These are phyloP conservation scores for Crithidia expoeki DNA, from an alignment of 208 protist species.

Conservation along the genomic window DNA sequence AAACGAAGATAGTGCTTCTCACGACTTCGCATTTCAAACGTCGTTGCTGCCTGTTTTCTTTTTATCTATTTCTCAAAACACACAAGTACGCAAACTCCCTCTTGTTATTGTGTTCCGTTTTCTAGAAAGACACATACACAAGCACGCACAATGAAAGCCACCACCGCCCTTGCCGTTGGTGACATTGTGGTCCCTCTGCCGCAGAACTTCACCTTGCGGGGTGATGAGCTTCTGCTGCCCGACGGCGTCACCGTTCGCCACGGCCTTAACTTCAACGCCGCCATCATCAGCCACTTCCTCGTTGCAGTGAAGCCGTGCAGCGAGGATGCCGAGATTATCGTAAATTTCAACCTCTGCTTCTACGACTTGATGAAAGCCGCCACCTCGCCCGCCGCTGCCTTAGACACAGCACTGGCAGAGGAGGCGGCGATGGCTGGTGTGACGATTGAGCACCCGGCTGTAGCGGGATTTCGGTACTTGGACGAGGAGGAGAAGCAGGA, in stretches of 20 bases:
- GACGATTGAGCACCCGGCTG: slow-evolving; percentile 37
- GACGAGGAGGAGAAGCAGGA: slow-evolving; percentile 60
- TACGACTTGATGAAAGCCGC: slow-evolving; percentile 52
- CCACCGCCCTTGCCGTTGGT: slow-evolving; percentile 40
- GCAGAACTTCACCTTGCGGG: slow-evolving; percentile 37
- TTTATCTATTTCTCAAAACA: no score
- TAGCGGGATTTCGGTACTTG: slow-evolving; percentile 67
- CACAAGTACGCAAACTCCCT: no score
- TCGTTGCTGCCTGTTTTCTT: no score
- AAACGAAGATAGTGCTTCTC: neutral
- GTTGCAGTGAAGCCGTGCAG: slow-evolving; percentile 53
- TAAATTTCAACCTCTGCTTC: slow-evolving; percentile 75
- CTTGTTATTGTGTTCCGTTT: neutral
- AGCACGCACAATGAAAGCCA: slow-evolving; percentile 47
- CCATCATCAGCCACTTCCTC: slow-evolving; percentile 81
- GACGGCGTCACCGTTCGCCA: slow-evolving; percentile 54
- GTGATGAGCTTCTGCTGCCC: slow-evolving; percentile 52
- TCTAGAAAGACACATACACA: slow-evolving; percentile 1
- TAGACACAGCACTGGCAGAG: neutral
- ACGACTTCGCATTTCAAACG: no score
- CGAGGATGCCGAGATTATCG: slow-evolving; percentile 47
- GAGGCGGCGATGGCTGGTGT: neutral
- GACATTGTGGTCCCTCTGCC: slow-evolving; percentile 76
- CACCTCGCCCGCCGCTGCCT: neutral
- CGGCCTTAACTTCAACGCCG: slow-evolving; percentile 65